These are phyloP conservation scores for Pestalotiopsis sp. DNA, from an alignment of 2,329 filamentous ascomycete species.

Conservation along the genomic window DNA sequence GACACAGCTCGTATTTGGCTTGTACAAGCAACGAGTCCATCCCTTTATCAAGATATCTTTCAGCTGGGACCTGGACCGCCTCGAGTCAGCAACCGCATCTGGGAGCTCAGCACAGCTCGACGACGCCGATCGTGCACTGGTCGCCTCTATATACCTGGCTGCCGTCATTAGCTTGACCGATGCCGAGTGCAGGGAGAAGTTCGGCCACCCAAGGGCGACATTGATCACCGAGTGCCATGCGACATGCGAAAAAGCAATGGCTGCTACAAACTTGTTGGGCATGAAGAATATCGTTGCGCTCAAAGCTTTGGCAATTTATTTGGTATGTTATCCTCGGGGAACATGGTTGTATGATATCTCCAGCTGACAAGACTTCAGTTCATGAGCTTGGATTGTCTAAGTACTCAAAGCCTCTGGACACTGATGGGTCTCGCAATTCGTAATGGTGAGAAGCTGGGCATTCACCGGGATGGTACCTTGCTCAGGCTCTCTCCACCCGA, in stretches of 20 bases:
- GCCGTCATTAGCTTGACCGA: conserved; percentile 1
- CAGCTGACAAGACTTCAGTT: not conserved
- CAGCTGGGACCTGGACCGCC: conserved; percentile 1
- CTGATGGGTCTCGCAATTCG: conserved; percentile 15
- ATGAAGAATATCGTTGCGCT: conserved; percentile 6
- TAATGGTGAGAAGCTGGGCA: conserved; percentile 7
- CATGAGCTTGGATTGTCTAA: not conserved
- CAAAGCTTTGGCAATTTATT: conserved; percentile 10
- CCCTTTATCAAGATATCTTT: not conserved
- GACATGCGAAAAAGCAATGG: not conserved
- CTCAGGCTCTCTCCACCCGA: conserved; percentile 1
- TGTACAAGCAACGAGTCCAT: not conserved
- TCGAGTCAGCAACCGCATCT: not conserved
- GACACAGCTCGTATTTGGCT: not conserved
- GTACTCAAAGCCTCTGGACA: conserved; percentile 2
- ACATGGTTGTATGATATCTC: no score
- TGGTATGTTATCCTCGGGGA: not conserved
- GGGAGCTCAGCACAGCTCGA: not conserved
- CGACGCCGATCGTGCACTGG: not conserved
- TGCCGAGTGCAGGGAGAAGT: not conserved
- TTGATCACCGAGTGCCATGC: conserved; percentile 2
- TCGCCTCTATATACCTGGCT: not conserved
- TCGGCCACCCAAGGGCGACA: not conserved
- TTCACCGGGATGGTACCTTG: conserved; percentile 12
- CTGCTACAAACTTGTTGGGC: not conserved